A percentile compares a stretch with the other conserved stretches of the same genome.
Conservation (phyloP, 495 filamentous ascomycete genomes). For the Lasiosphaeria ovina region DNA sequence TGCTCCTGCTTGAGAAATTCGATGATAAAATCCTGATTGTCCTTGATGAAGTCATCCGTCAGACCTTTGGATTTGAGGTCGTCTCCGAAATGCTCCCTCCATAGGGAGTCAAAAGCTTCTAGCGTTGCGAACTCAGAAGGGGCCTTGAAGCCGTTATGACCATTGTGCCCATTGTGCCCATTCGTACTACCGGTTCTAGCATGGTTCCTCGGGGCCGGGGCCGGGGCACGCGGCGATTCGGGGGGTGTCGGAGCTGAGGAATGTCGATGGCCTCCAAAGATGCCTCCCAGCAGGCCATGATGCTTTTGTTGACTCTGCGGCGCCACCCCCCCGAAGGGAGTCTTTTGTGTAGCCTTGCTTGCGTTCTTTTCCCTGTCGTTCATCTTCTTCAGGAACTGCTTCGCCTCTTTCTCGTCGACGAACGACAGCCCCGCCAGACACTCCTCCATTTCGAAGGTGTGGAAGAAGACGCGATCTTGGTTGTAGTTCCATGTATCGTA, state of each 20-base stretch:
- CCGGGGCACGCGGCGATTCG: constrained; percentile 48
- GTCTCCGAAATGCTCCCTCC: constrained; percentile 74
- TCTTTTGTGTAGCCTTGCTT: constrained; percentile 75
- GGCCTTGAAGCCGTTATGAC: constrained; percentile 31
- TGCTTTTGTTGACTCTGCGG: constrained; percentile 40
- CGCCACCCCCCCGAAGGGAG: constrained; percentile 66
- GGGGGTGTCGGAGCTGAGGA: constrained; percentile 58
- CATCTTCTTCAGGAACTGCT: constrained; percentile 91
- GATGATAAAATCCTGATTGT: constrained; percentile 94
- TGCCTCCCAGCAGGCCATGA: constrained; percentile 57
- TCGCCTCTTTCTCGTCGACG: constrained; percentile 93
- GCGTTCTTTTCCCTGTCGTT: constrained; percentile 91
- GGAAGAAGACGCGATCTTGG: constrained; percentile 94
- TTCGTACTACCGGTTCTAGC: constrained; percentile 45
- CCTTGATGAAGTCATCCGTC: constrained; percentile 85
- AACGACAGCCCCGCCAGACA: constrained; percentile 90
- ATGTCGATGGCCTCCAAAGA: constrained; percentile 70
- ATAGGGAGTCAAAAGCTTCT: constrained; percentile 78
- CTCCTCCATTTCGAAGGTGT: constrained; percentile 91
- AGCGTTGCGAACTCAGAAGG: constrained; percentile 60
- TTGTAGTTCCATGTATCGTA: constrained; percentile 94
- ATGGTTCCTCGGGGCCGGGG: constrained; percentile 45
- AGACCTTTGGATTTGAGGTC: constrained; percentile 85
- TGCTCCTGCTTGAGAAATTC: constrained; percentile 75
- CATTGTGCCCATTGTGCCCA: constrained; percentile 30